Evolutionary conservation across 768 basidiomycete genomes (phyloP), one percentile per base, ranked within the genome.

Genomic region (Calocybe indica): DNA sequence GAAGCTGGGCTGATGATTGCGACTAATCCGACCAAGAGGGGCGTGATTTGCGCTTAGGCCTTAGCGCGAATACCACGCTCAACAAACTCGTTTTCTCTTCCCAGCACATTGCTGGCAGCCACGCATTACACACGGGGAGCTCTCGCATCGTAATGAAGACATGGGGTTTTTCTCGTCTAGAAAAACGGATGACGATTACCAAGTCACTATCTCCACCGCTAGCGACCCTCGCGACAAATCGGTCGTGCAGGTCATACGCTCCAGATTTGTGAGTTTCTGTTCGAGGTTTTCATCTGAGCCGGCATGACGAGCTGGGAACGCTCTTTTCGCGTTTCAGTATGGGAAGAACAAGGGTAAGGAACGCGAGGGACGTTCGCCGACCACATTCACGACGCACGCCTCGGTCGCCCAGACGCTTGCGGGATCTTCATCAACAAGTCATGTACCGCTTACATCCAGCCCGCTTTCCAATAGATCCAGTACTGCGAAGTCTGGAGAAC

Each of bases 331-430:
- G 22, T 37, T 53, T 46, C 48, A 81, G 79, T 79, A 79, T 52
- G 76, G 79, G 45, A 80, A 74, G 58, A 62, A 68, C 59, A 82
- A 79, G 56, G 78, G 78, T 43, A 81, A 79, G 65, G 75, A 74
- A 54, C 73, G 75, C 37, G 75, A 76, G 61, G 63, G 63, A 40
- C 57, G 62, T 3, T 42, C 53, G 51, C 50, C 57, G 50, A 52
- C 60, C 52, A 62, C 62, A 45, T 71, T 65, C 60, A 52, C 58
- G 52, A 37, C 56, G 13, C 60, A 62, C 44, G 56, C 59, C 29
- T 65, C 72, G 9, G 56, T 65, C 40, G 68, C 71, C 15, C 65
- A 71, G 46, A 65, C 63, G 42, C 59, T 70, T 40, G 67, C 74
- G 7, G 61, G 64, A 34, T 54, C 70, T 40, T 55, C 60, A 15